Evolutionary conservation across 148 eudicot genomes (phyloP), one percentile per base, ranked within the genome.

Genomic region (Nepenthes gracilis): DNA sequence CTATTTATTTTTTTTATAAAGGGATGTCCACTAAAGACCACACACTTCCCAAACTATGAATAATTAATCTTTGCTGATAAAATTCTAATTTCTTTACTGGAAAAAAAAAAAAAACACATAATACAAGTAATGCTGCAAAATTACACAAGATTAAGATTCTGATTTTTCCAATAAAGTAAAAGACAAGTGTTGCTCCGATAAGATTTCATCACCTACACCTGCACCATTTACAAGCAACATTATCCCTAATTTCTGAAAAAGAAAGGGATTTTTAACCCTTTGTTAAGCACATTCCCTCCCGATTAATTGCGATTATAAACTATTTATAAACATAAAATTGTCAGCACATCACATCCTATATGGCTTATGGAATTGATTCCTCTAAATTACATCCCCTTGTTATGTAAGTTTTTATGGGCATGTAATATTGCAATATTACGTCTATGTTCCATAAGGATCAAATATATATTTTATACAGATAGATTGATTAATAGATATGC

Each of bases 131-230:
- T 59, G 76, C 67, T 78, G 61, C 71, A 67, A 74, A 62, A 72
- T 78, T 65, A 72, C 79, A 49, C 67, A 74, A 79, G 81, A 84
- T 79, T 81, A 70, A 61, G 82, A 85, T 85, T 80, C 87, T 64
- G 91, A 85, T 85, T 77, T 49, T 80, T 72, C 76, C 23, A 33
- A 66, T 69, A 50, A 36, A 34, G 59, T 61, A 54, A 23, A 65
- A 23, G 23, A 23, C 23, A 59, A 64, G 40, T 63, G 51, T 45
- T 52, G 63, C 73, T 77, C 40, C 65, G 43, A 64, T 62, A 67
- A 69, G 83, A 85, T 82, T 43, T 80, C 67, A 65, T 72, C 80
- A 67, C 78, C 74, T 61, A 67, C 59, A 54, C 47, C 58, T 57
- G 57, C 47, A 58, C 36, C 68, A 67, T 54, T 70, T 65, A 67